These are phyloP conservation scores for Gossypium trilobum DNA, from an alignment of 441 rosid species.

Conservation along the genomic window DNA sequence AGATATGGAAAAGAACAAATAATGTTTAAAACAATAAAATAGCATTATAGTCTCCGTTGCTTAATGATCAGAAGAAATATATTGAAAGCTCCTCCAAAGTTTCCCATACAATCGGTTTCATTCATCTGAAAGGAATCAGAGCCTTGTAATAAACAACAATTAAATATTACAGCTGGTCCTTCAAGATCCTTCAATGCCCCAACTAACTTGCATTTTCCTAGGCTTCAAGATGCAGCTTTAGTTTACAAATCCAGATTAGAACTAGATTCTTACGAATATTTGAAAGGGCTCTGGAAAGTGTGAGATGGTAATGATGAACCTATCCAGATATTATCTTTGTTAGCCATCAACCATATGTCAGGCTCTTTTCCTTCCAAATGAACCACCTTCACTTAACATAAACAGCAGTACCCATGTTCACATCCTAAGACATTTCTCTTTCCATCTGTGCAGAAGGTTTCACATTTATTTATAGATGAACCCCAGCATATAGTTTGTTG, in stretches of 20 bases:
- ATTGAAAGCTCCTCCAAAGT: background rate
- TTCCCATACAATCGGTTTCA: background rate
- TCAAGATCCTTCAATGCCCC: background rate
- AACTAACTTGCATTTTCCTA: background rate
- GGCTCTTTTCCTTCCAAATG: background rate
- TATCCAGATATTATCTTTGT: background rate
- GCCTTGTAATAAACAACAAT: background rate
- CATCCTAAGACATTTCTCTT: background rate
- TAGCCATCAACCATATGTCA: background rate
- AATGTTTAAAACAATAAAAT: background rate
- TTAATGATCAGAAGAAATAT: background rate
- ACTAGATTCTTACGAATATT: background rate
- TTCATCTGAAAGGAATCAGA: background rate
- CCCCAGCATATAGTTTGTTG: background rate
- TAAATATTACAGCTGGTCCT: constrained; percentile 1
- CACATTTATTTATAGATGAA: background rate
- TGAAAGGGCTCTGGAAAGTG: background rate
- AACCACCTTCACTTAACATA: background rate
- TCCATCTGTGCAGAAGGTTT: constrained; percentile 1
- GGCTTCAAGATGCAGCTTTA: background rate
- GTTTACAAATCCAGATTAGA: background rate
- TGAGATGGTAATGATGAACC: background rate
- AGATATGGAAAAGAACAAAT: background rate
- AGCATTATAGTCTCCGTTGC: background rate
- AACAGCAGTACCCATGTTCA: background rate